Evolutionary conservation across 2,329 filamentous ascomycete species (phyloP), one percentile per base, ranked within the genome.

Genomic region (Paraconiothyrium brasiliense): DNA sequence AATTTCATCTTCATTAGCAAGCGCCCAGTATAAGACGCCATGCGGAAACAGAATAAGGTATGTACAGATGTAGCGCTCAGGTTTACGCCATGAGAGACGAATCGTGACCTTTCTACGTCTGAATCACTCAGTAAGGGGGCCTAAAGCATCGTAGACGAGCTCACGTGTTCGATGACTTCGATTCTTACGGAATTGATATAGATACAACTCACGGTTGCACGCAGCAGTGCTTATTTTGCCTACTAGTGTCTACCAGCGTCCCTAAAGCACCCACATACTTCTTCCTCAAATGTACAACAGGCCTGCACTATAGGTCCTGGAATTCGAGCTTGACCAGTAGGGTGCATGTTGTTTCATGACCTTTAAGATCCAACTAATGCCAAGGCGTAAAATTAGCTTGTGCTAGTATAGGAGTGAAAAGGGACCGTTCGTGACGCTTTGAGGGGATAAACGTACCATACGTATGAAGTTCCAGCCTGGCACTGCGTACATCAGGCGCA

Each of bases 401-500:
- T 30, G 14, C 22, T 20, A 46, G 3, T 10, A 13, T 13, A 32
- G 20, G 37, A 41, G 14, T 7, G 35, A 2, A 43, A 14, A 14
- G 16, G 13, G 27, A 32, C 10, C 4, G 27, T 37, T 8, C 14
- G 4, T 22, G 6, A 2, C 8, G n/a, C 24, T 6, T 16, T 3
- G 32, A 48, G 6, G 27, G 22, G n/a, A 22, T 6, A 16, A 5
- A 48, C 54, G 4, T 56, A 56, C 54, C 85, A 91, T 85, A 4
- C 87, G 80, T 43, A 91, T 82, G 59, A 91, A 90, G 3, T 78
- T 83, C 89, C 89, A 91, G 0, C 84, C 87, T 0, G 82, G 78
- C 7, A 78, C 76, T 2, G 83, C 81, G 71, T 90, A 90, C 59
- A 82, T 64, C 32, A 91, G 68, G 47, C 89, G 77, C n/a, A 91